Evolutionary conservation across 306 rosid genomes (phyloP).

Genomic region (Acacia acuminata): DNA sequence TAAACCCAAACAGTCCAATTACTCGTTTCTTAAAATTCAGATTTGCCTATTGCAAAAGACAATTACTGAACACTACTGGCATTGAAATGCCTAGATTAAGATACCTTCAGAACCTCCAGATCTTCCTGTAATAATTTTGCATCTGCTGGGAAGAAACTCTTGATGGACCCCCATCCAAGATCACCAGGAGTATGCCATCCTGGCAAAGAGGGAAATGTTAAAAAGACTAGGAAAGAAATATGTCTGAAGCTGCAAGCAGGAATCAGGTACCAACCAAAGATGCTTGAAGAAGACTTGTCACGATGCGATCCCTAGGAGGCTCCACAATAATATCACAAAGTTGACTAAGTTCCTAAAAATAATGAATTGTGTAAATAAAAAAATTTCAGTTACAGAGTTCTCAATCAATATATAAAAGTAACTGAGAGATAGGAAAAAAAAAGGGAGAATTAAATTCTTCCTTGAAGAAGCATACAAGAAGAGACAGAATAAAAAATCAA

Average conservation of each 20-base stretch:
- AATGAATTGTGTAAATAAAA: slow-evolving; percentile 29
- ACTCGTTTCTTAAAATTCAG: slow-evolving; percentile 1
- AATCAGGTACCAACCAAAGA: slow-evolving; percentile 63
- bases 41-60: slow-evolving; percentile 20
- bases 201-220: slow-evolving; percentile 38
- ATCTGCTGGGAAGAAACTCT: slow-evolving; percentile 66
- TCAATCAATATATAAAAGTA: not conserved
- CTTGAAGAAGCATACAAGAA: not conserved
- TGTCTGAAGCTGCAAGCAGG: slow-evolving; percentile 7
- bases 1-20: slow-evolving; percentile 25
- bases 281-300: slow-evolving; percentile 99
- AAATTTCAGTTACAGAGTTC: slow-evolving; percentile 16
- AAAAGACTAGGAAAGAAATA: slow-evolving; percentile 23
- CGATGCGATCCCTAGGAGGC: slow-evolving; percentile 93
- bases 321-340: slow-evolving; percentile 90
- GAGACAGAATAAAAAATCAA: not conserved
- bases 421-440: not conserved
- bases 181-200: slow-evolving; percentile 94
- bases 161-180: slow-evolving; percentile 89
- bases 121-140: slow-evolving; percentile 91
- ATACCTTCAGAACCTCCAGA: slow-evolving; percentile 89
- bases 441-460: not conserved
- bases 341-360: slow-evolving; percentile 77
- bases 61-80: slow-evolving; percentile 3
- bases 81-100: slow-evolving; percentile 24